phyloP scores from a whole-genome alignment of 805 yeast genomes.

The Barnettozyma salicaria region DNA sequence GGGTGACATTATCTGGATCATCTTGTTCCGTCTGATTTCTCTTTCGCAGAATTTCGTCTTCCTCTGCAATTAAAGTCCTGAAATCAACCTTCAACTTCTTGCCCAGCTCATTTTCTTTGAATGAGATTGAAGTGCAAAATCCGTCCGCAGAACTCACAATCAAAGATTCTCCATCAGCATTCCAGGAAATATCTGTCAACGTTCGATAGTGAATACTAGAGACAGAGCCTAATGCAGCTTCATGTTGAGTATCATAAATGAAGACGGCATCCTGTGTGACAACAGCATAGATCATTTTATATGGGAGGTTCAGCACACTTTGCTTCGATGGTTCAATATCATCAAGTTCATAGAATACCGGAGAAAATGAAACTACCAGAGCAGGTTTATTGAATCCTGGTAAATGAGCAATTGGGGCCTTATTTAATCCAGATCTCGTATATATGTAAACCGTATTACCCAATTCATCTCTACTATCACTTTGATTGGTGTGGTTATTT shows the following conservation, averaged over 20 bases:
- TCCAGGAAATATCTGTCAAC: constrained; percentile 85
- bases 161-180: constrained; percentile 62
- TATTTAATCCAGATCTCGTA: constrained; percentile 59
- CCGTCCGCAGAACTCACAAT: constrained; percentile 88
- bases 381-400: constrained; percentile 84
- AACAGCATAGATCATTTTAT: constrained; percentile 83
- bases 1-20: too few relatives aligned
- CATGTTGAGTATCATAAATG: constrained; percentile 71
- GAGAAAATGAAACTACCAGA: constrained; percentile 73
- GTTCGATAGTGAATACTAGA: constrained; percentile 83
- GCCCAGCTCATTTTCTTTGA: constrained; percentile 55
- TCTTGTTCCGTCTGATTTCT: constrained; percentile 4
- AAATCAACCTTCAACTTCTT: constrained; percentile 29
- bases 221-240: constrained; percentile 64
- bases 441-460: constrained; percentile 75
- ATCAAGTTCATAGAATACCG: constrained; percentile 47
- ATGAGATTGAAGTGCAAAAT: constrained; percentile 65
- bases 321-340: not conserved
- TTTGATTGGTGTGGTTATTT: constrained; percentile 14
- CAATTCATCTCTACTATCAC: constrained; percentile 33
- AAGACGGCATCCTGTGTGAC: constrained; percentile 86
- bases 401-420: constrained; percentile 69
- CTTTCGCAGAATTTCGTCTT: too few relatives aligned
- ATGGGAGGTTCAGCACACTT: constrained; percentile 52
- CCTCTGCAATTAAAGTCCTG: constrained; percentile 12